Evolutionary conservation across 2,329 filamentous ascomycete species (phyloP), one percentile per base, ranked within the genome.

Genomic region (Thielaviopsis ethacetica): DNA sequence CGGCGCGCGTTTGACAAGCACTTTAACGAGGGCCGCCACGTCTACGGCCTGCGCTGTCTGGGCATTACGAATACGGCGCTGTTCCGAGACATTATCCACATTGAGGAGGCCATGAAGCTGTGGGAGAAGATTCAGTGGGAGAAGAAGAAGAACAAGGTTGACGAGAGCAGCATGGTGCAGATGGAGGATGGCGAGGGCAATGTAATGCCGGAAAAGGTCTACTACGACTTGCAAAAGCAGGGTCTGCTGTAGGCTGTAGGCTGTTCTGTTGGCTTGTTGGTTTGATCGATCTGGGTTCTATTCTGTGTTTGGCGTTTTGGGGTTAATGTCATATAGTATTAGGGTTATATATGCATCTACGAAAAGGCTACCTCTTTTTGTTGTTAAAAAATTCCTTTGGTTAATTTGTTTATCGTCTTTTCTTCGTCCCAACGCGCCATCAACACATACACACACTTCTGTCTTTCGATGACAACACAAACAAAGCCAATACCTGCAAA

Each of bases 141-240:
- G 64, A 85, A 87, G 71, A 89, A 87, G 76, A 85, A 82, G 70
- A 82, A 83, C 63, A 85, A 83, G 69, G 76, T 85, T 0, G 83
- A 85, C 62, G 85, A 86, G 52, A 89, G 91, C 47, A 88, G 86
- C 62, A 81, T 98, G 10, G 88, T 97, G 55, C 90, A 98, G 76
- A 98, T 98, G 93, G 93, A 98, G 76, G 93, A 98, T 70, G 87
- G 83, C 0, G 88, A 95, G 69, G 93, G 93, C 53, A 97, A 98
- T 67, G 93, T 98, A 60, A 98, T 98, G 93, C 93, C 94, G 0
- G 90, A 96, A 74, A 95, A 95, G 77, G 91, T 98, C 58, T 98
- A 96, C 71, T 84, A 91, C 64, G 93, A 98, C 77, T 73, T 97
- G 71, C 86, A 89, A 71, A 95, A 94, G 73, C 89, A 95, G 69